Conservation (phyloP, 352 stramenopile genomes). For the Globisporangium radiosum region DNA sequence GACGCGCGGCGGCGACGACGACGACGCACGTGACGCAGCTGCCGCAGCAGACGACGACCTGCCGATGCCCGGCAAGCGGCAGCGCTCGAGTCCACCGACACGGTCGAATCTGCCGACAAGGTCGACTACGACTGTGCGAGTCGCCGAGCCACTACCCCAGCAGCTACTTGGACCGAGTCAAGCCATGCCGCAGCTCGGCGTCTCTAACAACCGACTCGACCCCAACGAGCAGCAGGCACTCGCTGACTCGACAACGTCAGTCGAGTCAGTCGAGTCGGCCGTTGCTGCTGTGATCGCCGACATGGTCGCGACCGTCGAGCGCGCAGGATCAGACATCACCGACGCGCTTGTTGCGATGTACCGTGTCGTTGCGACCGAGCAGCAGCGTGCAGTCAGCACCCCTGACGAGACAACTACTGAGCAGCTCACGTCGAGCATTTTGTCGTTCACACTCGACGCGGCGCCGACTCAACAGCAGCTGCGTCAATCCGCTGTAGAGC, state of each 20-base stretch:
- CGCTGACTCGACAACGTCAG: too few species aligned
- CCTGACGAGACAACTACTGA: conserved; percentile 38
- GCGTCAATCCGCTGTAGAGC: neutral
- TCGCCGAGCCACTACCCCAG: too few species aligned
- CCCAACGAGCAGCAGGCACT: too few species aligned
- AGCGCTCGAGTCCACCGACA: conserved; percentile 46
- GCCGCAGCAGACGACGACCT: conserved; percentile 16
- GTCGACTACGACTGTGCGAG: too few species aligned
- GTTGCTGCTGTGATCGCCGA: neutral
- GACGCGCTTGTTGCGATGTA: neutral
- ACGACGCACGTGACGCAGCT: conserved; percentile 1
- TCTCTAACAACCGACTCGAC: too few species aligned
- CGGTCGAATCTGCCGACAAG: neutral
- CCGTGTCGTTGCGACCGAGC: neutral
- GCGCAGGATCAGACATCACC: neutral
- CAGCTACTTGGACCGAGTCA: too few species aligned
- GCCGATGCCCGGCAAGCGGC: conserved; percentile 42
- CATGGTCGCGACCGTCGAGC: neutral
- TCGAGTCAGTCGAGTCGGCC: neutral
- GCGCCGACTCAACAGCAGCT: neutral
- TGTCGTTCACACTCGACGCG: conserved; percentile 29
- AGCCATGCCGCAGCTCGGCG: too few species aligned
- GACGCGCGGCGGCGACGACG: conserved; percentile 8
- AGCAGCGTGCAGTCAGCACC: conserved; percentile 14
- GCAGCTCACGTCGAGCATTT: conserved; percentile 45